Conservation (phyloP, 208 protist genomes). For the Crithidia sp. region DNA sequence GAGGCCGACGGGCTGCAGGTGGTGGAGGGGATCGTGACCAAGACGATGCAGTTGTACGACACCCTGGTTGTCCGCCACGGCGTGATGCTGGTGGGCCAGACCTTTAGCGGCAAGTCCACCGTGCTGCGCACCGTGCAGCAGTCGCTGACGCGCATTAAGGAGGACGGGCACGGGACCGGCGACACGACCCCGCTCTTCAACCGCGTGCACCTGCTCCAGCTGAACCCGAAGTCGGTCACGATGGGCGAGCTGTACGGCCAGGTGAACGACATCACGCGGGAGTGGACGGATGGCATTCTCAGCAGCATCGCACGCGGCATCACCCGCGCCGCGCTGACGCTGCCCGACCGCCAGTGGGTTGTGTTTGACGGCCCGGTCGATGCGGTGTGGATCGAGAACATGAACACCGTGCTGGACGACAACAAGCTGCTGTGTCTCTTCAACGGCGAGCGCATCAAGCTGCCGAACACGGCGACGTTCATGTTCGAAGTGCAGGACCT, state of each 20-base stretch:
- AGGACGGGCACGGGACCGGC: constrained; percentile 74
- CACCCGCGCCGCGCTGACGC: constrained; percentile 72
- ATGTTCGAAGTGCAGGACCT: constrained; percentile 99
- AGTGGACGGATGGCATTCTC: constrained; percentile 98
- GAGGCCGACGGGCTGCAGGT: constrained; percentile 70
- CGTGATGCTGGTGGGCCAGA: constrained; percentile 96
- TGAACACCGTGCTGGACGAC: constrained; percentile 99
- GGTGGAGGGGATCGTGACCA: constrained; percentile 86
- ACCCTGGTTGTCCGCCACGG: constrained; percentile 93
- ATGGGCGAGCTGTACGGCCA: constrained; percentile 97
- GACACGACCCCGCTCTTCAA: constrained; percentile 81
- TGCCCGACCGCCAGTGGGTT: constrained; percentile 93
- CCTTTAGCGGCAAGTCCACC: constrained; percentile 94
- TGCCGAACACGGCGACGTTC: constrained; percentile 92
- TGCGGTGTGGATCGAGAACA: constrained; percentile 99
- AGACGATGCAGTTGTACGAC: constrained; percentile 95
- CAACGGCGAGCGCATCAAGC: constrained; percentile 97
- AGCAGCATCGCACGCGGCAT: constrained; percentile 92
- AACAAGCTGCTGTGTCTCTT: constrained; percentile 98
- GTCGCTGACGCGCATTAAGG: constrained; percentile 82
- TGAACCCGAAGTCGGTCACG: constrained; percentile 97
- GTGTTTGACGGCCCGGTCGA: constrained; percentile 99
- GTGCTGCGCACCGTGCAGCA: constrained; percentile 79
- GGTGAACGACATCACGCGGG: constrained; percentile 96
- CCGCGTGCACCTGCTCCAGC: constrained; percentile 73